Evolutionary conservation across 1,284 basidiomycete genomes (phyloP).

Genomic region (Apiotrichum veenhuisii): DNA sequence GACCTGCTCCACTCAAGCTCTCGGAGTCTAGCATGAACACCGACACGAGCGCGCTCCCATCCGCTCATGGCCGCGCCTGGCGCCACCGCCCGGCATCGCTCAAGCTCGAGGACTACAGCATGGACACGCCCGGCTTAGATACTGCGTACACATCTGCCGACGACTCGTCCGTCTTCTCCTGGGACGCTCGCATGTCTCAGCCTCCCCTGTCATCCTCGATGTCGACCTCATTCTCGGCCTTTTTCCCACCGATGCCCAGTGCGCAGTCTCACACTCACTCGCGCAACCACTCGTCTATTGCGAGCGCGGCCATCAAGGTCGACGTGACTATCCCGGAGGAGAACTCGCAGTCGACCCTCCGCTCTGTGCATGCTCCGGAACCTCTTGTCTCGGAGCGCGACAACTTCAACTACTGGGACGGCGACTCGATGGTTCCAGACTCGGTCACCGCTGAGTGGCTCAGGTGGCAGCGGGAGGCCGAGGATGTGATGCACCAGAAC

Average conservation of each 20-base stretch:
- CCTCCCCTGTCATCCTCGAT: constrained; percentile 4
- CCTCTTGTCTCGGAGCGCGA: not conserved
- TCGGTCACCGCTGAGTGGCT: constrained; percentile 21
- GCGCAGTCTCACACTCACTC: constrained; percentile 27
- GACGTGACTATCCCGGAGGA: constrained; percentile 42
- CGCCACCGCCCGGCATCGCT: constrained; percentile 31
- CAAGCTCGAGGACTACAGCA: constrained; percentile 9
- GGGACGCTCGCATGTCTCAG: constrained; percentile 25
- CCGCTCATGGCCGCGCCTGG: not conserved
- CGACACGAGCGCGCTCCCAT: too few species aligned
- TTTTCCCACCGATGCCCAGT: constrained; percentile 6
- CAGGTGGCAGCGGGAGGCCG: constrained; percentile 28
- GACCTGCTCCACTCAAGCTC: too few species aligned
- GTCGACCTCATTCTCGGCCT: not conserved
- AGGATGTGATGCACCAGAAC: constrained; percentile 28
- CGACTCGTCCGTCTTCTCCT: constrained; percentile 33
- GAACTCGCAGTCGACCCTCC: constrained; percentile 32
- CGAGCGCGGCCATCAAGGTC: constrained; percentile 19
- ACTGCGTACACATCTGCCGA: constrained; percentile 31
- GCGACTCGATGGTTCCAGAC: constrained; percentile 1
- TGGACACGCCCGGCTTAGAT: constrained; percentile 34
- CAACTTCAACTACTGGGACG: not conserved
- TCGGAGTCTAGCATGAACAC: too few species aligned
- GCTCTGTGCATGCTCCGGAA: not conserved
- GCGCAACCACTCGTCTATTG: constrained; percentile 34